Evolutionary conservation across 345 rosid species (phyloP), one percentile per base, ranked within the genome.

Genomic region (Gossypium raimondii): DNA sequence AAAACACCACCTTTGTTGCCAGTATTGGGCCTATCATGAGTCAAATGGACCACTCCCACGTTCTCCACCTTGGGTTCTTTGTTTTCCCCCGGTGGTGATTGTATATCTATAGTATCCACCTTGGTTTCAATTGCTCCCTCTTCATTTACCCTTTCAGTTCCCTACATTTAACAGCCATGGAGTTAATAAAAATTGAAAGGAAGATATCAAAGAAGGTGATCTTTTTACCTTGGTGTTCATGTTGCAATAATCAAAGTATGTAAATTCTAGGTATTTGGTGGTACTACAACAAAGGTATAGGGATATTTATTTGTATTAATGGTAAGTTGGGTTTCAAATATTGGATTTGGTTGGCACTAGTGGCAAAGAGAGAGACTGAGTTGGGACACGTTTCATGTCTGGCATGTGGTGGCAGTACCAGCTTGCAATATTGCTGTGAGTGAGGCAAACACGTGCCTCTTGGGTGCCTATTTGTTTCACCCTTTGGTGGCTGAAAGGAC

Each of bases 11-110:
- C 83, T 2, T 75, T 65, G 7, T 48, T 67, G 24, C 13, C 47
- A 14, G 75, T 20, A 2, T 77, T 16, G 50, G 67, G 55, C 1
- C 2, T 14, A 67, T 67, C 29, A 47, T 38, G 78, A 43, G 47
- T 78, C 25, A 86, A 83, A 66, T 81, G 87, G 67, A 83, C 82
- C 70, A 80, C 83, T 8, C 77, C 84, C 2, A 81, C 78, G 61
- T 84, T 80, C 75, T 77, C 78, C 57, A 60, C 70, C 2, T 38
- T 67, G 14, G 83, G 67, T 56, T 79, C 82, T 51, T 69, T 61
- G n/a, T 75, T 77, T 67, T 78, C 59, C 14, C 80, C 84, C 0
- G 83, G 81, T 4, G 71, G 22, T 27, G 81, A 67, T 70, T 81
- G 71, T 70, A 64, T 24, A 72, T 83, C 85, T 9, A 72, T 75